phyloP scores from a whole-genome alignment of 768 basidiomycete genomes.

The Arthromyces matolae region DNA sequence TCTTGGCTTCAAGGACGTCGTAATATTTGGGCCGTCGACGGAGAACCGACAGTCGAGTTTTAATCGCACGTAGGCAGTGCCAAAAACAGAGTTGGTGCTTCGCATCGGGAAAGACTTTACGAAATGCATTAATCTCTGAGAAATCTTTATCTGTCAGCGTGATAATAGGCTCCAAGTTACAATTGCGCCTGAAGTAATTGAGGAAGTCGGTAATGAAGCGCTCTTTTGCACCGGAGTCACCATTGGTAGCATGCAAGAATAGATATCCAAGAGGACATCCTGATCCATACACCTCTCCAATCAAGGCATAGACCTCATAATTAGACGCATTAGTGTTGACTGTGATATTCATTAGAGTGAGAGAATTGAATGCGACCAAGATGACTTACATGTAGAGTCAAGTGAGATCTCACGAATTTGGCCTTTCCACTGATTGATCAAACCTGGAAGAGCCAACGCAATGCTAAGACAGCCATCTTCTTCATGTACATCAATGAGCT shows the following conservation, averaged over 20 bases:
- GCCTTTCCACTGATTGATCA: slow-evolving; percentile 19
- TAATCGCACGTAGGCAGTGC: not conserved
- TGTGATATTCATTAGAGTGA: not conserved
- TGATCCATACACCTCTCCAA: slow-evolving; percentile 30
- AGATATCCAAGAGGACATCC: slow-evolving; percentile 31
- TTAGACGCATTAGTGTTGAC: slow-evolving; percentile 30
- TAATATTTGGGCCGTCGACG: no score
- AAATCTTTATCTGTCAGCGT: slow-evolving; percentile 32
- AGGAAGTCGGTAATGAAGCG: slow-evolving; percentile 23
- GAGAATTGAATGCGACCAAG: not conserved
- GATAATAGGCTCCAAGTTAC: slow-evolving; percentile 19
- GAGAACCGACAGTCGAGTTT: no score
- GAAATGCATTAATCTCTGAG: not conserved
- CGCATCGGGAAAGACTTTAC: not conserved
- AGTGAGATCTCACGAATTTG: slow-evolving; percentile 19
- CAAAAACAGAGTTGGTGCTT: not conserved
- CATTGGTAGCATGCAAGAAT: slow-evolving; percentile 16
- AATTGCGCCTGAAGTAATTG: slow-evolving; percentile 16
- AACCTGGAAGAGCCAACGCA: slow-evolving; percentile 23
- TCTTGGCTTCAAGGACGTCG: not conserved
- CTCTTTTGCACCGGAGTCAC: slow-evolving; percentile 22
- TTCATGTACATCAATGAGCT: slow-evolving; percentile 1
- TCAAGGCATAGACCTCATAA: slow-evolving; percentile 29
- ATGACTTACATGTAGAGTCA: not conserved
- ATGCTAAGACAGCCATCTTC: slow-evolving; percentile 19